A percentile compares a stretch with the other conserved stretches of the same genome.
Conservation (phyloP, 305 asterid species). For the Solanum hybrid region DNA sequence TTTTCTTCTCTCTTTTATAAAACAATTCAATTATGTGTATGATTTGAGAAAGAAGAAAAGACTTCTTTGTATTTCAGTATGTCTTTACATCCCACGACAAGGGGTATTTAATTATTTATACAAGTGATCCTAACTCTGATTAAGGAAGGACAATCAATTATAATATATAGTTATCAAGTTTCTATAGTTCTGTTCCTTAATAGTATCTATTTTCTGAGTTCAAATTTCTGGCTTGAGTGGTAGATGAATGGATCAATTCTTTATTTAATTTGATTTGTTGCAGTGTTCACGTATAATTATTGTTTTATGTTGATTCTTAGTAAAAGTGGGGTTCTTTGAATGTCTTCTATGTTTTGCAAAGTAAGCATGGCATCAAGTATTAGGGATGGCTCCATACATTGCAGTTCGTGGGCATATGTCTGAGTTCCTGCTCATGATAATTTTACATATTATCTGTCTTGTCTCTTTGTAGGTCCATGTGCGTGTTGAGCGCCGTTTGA, state of each 20-base stretch:
- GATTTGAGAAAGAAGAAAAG: neutral
- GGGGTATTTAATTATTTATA: neutral
- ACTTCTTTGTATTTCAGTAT: neutral
- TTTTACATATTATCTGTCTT: neutral
- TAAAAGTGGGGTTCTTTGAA: neutral
- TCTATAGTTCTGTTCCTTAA: neutral
- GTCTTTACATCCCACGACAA: neutral
- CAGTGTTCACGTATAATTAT: neutral
- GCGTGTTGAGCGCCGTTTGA: conserved; percentile 53
- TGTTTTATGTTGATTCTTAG: neutral
- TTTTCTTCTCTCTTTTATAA: neutral
- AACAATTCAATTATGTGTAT: neutral
- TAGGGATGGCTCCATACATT: neutral
- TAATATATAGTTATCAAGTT: neutral
- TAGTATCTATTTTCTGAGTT: neutral
- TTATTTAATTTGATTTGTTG: neutral
- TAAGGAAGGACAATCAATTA: neutral
- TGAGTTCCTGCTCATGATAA: neutral
- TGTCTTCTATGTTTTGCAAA: neutral
- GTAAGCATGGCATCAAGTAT: neutral
- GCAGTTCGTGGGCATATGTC: neutral
- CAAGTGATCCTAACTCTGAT: neutral
- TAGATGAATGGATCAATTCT: neutral
- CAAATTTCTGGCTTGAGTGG: neutral
- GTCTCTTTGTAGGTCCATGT: conserved; percentile 56